Percentiles rank a stretch among this genome's conserved stretches.
Conservation (phyloP, 2,329 filamentous ascomycete species). For the Tricladium varicosporioides region DNA sequence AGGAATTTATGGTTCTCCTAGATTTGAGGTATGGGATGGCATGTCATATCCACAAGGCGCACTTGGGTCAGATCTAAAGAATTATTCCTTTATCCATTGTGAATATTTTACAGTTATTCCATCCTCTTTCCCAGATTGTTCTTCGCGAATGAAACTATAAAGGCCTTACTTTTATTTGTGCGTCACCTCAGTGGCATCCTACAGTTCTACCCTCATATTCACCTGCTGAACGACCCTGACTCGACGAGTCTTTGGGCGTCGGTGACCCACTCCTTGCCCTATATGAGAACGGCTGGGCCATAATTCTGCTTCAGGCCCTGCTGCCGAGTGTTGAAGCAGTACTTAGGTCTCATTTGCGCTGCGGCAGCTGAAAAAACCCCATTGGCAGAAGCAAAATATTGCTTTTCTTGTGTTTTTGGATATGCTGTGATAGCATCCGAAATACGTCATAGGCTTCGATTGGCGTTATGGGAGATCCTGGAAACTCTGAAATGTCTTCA, state of each 20-base stretch:
- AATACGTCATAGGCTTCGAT: background rate
- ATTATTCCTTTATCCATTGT: too few relatives aligned
- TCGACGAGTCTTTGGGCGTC: background rate
- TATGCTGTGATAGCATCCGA: too few relatives aligned
- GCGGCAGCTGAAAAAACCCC: background rate
- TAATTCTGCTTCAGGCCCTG: constrained; percentile 7
- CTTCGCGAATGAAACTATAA: too few relatives aligned
- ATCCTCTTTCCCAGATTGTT: too few relatives aligned
- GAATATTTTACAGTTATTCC: too few relatives aligned
- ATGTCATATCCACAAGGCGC: too few relatives aligned
- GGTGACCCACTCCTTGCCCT: background rate
- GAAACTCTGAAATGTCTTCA: background rate
- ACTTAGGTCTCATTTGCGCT: background rate
- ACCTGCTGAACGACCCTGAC: background rate
- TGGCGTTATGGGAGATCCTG: background rate
- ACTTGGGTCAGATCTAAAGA: too few relatives aligned
- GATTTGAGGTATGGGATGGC: background rate
- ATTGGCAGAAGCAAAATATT: background rate
- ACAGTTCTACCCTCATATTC: too few relatives aligned
- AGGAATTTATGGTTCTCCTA: background rate
- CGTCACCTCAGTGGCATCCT: too few relatives aligned
- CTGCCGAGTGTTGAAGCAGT: background rate
- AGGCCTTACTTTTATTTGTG: too few relatives aligned
- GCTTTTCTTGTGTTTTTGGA: background rate
- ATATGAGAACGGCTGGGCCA: background rate